These are phyloP conservation scores for Fomitiporia mediterranea DNA, from an alignment of 1,284 basidiomycete species.

Conservation along the genomic window DNA sequence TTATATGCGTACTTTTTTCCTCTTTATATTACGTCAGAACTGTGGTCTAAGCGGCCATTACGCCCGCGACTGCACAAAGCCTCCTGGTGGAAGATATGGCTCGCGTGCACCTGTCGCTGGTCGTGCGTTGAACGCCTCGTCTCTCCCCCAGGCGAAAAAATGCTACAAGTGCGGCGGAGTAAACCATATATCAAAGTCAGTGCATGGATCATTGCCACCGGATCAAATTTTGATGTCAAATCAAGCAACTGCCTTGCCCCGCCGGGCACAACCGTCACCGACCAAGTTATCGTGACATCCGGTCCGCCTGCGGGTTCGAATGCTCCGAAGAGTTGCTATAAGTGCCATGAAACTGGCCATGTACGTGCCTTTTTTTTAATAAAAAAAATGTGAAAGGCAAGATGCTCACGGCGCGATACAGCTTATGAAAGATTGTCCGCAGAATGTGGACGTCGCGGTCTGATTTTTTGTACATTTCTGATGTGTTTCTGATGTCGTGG, in stretches of 20 bases:
- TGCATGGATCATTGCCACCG: conserved; percentile 5
- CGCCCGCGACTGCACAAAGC: conserved; percentile 66
- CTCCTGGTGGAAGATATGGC: conserved; percentile 43
- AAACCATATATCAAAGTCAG: conserved; percentile 76
- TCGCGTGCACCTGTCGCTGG: conserved; percentile 68
- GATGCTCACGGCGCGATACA: conserved; percentile 30
- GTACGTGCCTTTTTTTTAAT: conserved; percentile 38
- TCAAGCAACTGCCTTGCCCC: conserved; percentile 70
- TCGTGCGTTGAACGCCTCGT: conserved; percentile 63
- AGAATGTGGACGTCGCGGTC: conserved; percentile 40
- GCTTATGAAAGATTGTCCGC: conserved; percentile 78
- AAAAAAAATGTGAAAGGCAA: background rate
- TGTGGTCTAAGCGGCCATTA: conserved; percentile 80
- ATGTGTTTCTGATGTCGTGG: too few species aligned
- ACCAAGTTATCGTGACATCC: conserved; percentile 34
- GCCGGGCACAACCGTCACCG: conserved; percentile 49
- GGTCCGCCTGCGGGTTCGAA: conserved; percentile 36
- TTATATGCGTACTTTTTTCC: background rate
- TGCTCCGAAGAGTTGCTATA: conserved; percentile 79
- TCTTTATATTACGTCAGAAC: conserved; percentile 40
- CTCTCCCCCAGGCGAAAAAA: conserved; percentile 73
- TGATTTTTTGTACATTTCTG: conserved; percentile 12
- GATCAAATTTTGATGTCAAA: background rate
- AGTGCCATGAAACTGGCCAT: conserved; percentile 81
- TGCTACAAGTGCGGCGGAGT: conserved; percentile 80